A percentile compares a stretch with the other conserved stretches of the same genome.
Evolutionary conservation across 2,329 filamentous ascomycete species (phyloP).

Genomic region (Colletotrichum horii): DNA sequence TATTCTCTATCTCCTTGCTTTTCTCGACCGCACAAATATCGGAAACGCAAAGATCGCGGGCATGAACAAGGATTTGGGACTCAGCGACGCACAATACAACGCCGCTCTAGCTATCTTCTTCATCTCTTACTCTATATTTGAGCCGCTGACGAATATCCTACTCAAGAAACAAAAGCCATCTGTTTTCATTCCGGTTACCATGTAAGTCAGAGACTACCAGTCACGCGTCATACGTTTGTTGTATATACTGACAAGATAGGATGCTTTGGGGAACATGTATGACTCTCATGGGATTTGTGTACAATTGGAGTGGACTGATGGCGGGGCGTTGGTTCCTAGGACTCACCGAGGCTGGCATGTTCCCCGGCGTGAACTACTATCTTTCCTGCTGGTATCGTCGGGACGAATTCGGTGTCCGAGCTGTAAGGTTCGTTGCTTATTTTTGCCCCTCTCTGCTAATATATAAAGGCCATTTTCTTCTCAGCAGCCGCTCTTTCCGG

Average conservation of each 20-base stretch:
- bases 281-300: constrained; percentile 71
- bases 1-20: constrained; percentile 67
- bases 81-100: constrained; percentile 65
- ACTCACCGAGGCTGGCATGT: constrained; percentile 76
- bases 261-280: constrained; percentile 71
- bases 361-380: constrained; percentile 80
- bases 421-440: constrained; percentile 32
- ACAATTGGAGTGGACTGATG: constrained; percentile 69
- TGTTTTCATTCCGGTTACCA: constrained; percentile 82
- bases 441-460: not conserved
- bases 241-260: constrained; percentile 40
- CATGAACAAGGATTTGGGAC: constrained; percentile 37
- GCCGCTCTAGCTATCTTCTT: constrained; percentile 68
- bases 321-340: constrained; percentile 75
- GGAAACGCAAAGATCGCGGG: constrained; percentile 54
- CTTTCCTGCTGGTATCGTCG: constrained; percentile 85
- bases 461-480: constrained; percentile 72
- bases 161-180: constrained; percentile 79
- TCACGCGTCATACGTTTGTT: not conserved
- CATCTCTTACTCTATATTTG: constrained; percentile 69
- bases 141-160: constrained; percentile 77
- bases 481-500: constrained; percentile 81
- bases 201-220: constrained; percentile 45
- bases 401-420: constrained; percentile 79
- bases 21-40: constrained; percentile 58